phyloP scores from a whole-genome alignment of 768 basidiomycete species.

The Coprinellus micaceus region DNA sequence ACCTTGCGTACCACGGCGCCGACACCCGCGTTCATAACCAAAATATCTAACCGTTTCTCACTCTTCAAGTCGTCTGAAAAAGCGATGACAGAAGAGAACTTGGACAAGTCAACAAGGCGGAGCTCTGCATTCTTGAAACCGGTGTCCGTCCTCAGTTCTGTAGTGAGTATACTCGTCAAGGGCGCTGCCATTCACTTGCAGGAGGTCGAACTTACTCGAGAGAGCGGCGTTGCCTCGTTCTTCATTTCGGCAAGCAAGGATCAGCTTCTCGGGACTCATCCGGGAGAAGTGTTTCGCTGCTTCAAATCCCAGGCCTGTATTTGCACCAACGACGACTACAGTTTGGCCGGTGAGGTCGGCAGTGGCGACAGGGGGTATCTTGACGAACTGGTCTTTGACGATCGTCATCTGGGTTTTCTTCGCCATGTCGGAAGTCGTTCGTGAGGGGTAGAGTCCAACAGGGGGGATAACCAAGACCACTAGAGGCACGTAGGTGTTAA shows the following conservation, averaged over 20 bases:
- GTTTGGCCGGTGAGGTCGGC: slow-evolving; percentile 43
- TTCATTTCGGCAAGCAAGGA: slow-evolving; percentile 35
- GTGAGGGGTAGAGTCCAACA: no score
- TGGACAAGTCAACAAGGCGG: slow-evolving; percentile 35
- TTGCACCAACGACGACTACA: slow-evolving; percentile 45
- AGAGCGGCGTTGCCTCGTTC: slow-evolving; percentile 31
- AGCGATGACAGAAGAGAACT: slow-evolving; percentile 33
- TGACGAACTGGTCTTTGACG: slow-evolving; percentile 1
- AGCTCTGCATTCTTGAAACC: slow-evolving; percentile 32
- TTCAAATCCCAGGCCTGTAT: slow-evolving; percentile 47
- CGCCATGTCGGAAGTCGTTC: no score
- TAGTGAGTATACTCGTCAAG: no score
- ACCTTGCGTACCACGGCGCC: background rate
- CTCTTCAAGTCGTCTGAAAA: slow-evolving; percentile 33
- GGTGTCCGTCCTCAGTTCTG: slow-evolving; percentile 26
- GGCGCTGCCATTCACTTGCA: no score
- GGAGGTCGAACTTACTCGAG: slow-evolving; percentile 27
- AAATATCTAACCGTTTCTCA: slow-evolving; percentile 35
- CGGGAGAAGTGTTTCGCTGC: slow-evolving; percentile 41
- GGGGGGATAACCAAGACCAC: no score
- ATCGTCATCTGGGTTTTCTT: background rate
- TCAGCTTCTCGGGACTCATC: slow-evolving; percentile 37
- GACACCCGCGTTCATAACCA: slow-evolving; percentile 43
- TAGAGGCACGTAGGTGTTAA: no score
- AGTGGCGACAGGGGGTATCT: slow-evolving; percentile 26